Percentiles rank a stretch among this genome's conserved stretches.
Conservation (phyloP, 2,329 filamentous ascomycete species). For the Arthrobotrys sphaeroides region DNA sequence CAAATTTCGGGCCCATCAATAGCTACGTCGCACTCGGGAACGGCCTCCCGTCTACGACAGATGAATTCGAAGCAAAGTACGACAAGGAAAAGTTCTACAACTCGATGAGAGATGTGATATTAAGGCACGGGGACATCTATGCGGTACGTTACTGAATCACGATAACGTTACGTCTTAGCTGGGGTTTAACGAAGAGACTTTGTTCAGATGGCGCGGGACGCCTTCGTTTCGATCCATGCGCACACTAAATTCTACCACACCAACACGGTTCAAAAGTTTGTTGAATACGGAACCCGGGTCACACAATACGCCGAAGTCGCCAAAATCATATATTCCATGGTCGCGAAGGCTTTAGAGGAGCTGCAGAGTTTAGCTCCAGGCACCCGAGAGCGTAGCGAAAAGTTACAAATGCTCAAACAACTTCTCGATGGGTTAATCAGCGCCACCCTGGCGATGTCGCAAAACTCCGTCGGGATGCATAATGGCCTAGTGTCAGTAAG, state of each 20-base stretch:
- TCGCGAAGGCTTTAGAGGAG: conserved; percentile 20
- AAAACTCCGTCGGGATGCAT: conserved; percentile 18
- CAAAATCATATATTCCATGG: conserved; percentile 19
- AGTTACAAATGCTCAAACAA: conserved; percentile 32
- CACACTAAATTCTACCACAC: conserved; percentile 16
- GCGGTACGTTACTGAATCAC: conserved; percentile 1
- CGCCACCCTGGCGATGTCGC: conserved; percentile 25
- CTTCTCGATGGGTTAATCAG: conserved; percentile 16
- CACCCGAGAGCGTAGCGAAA: conserved; percentile 18
- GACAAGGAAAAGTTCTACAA: conserved; percentile 40
- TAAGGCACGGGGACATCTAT: conserved; percentile 33
- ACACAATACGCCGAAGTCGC: conserved; percentile 27
- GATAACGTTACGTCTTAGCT: neutral
- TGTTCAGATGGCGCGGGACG: conserved; percentile 19
- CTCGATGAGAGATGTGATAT: conserved; percentile 23
- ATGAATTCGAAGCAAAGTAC: conserved; percentile 33
- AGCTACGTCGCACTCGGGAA: conserved; percentile 21
- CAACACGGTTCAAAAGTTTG: conserved; percentile 16
- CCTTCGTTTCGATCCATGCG: conserved; percentile 11
- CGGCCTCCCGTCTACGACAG: neutral
- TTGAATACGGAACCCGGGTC: conserved; percentile 20
- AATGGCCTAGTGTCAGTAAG: conserved; percentile 15
- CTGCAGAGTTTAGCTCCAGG: conserved; percentile 1
- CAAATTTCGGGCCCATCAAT: conserved; percentile 19
- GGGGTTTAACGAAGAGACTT: neutral